These are phyloP conservation scores for Zangia roseola DNA, from an alignment of 768 basidiomycete species.

Conservation along the genomic window DNA sequence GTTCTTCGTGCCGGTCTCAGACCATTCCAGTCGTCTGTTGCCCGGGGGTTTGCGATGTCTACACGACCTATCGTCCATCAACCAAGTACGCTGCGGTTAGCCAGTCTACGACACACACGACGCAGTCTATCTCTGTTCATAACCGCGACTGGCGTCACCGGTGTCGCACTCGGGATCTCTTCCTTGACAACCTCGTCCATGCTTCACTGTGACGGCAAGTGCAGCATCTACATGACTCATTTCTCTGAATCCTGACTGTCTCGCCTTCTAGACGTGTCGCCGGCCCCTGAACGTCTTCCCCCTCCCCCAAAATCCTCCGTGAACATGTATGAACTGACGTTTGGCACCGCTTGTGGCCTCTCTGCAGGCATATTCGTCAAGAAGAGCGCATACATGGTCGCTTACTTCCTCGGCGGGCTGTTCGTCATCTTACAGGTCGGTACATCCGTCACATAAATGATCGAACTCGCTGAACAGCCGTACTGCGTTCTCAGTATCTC, in stretches of 20 bases:
- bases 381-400: conserved; percentile 84
- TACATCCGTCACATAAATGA: neutral
- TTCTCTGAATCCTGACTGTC: conserved; percentile 3
- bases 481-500: conserved; percentile 62
- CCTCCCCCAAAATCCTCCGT: conserved; percentile 71
- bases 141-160: conserved; percentile 35
- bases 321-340: conserved; percentile 78
- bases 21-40: neutral
- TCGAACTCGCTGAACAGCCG: conserved; percentile 1
- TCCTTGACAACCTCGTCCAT: conserved; percentile 30
- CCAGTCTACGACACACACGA: conserved; percentile 4
- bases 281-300: conserved; percentile 13
- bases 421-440: conserved; percentile 89
- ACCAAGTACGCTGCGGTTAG: neutral
- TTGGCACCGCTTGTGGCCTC: conserved; percentile 85
- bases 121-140: conserved; percentile 19
- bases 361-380: conserved; percentile 94
- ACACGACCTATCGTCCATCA: conserved; percentile 1
- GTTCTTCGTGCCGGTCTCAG: conserved; percentile 21
- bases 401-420: conserved; percentile 85
- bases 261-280: conserved; percentile 8
- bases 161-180: conserved; percentile 46
- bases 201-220: conserved; percentile 57
- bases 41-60: conserved; percentile 2
- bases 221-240: neutral